Evolutionary conservation across 2,329 filamentous ascomycete genomes (phyloP).

Genomic region (Talaromyces pinophilus): DNA sequence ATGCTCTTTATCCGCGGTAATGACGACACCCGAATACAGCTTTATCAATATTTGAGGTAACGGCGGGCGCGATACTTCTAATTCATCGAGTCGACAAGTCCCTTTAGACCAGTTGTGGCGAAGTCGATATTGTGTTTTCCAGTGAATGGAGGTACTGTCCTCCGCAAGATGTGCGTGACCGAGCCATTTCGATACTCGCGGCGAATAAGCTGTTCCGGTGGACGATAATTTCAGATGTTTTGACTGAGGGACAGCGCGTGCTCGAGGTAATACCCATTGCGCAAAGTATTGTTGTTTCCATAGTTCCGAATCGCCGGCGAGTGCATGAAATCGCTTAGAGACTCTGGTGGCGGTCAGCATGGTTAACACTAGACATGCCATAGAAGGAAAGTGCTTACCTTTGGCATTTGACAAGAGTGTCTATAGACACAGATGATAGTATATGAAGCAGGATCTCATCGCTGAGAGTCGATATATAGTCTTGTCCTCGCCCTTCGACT

Average conservation of each 20-base stretch:
- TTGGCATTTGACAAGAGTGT: constrained; percentile 66
- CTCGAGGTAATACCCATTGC: constrained; percentile 80
- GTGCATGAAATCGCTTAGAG: constrained; percentile 71
- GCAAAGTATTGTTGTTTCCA: constrained; percentile 90
- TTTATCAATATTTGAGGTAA: constrained; percentile 70
- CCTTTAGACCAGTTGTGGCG: constrained; percentile 89
- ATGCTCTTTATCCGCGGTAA: constrained; percentile 69
- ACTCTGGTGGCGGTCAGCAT: constrained; percentile 28
- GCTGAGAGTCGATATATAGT: constrained; percentile 72
- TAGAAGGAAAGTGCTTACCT: constrained; percentile 46
- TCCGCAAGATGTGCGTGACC: constrained; percentile 61
- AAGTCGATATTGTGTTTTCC: constrained; percentile 86
- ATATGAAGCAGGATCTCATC: constrained; percentile 87
- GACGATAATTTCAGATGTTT: constrained; percentile 44
- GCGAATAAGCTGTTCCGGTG: constrained; percentile 51
- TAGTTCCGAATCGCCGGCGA: constrained; percentile 79
- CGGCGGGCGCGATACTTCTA: constrained; percentile 61
- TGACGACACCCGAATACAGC: constrained; percentile 72
- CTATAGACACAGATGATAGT: constrained; percentile 71
- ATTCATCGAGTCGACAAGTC: constrained; percentile 75
- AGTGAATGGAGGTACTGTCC: constrained; percentile 61
- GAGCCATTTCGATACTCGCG: constrained; percentile 61
- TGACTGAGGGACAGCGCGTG: constrained; percentile 71
- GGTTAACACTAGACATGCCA: constrained; percentile 1
- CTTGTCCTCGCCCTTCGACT: constrained; percentile 36